Conservation (phyloP, 345 rosid genomes). For the Combretum micranthum region DNA sequence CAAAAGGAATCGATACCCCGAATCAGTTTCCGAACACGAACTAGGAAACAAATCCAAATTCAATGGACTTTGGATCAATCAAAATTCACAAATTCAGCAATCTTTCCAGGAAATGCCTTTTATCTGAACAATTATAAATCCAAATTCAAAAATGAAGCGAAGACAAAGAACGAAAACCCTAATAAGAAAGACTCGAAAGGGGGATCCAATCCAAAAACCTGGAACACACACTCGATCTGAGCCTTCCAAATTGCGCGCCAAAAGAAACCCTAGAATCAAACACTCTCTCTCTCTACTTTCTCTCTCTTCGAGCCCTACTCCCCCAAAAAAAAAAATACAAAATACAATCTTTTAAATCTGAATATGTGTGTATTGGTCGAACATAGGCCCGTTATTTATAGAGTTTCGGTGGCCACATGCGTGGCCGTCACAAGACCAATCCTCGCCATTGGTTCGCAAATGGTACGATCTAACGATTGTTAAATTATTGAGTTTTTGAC, state of each 20-base stretch:
- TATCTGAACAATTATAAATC: not conserved
- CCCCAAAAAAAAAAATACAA: no score
- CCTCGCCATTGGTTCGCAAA: conserved; percentile 23
- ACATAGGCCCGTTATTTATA: conserved; percentile 29
- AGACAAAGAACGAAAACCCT: not conserved
- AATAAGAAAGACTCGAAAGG: conserved; percentile 3
- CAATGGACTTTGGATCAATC: not conserved
- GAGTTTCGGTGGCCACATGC: conserved; percentile 16
- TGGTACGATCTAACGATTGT: not conserved
- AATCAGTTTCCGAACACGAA: not conserved
- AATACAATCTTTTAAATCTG: conserved; percentile 2
- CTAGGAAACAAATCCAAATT: not conserved
- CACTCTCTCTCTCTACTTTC: conserved; percentile 8
- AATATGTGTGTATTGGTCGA: not conserved
- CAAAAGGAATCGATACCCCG: not conserved
- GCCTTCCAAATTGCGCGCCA: conserved; percentile 18
- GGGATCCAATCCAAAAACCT: conserved; percentile 18
- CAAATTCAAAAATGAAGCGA: not conserved
- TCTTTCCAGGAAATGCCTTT: not conserved
- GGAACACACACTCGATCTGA: conserved; percentile 23
- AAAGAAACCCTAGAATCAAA: conserved; percentile 15
- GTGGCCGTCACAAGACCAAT: conserved; percentile 26
- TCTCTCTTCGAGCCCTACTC: conserved; percentile 2
- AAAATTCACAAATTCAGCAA: not conserved
- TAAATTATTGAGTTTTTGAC: not conserved